These are phyloP conservation scores for Bryopsis sp. DNA, from an alignment of 139 green algal species.

Conservation along the genomic window DNA sequence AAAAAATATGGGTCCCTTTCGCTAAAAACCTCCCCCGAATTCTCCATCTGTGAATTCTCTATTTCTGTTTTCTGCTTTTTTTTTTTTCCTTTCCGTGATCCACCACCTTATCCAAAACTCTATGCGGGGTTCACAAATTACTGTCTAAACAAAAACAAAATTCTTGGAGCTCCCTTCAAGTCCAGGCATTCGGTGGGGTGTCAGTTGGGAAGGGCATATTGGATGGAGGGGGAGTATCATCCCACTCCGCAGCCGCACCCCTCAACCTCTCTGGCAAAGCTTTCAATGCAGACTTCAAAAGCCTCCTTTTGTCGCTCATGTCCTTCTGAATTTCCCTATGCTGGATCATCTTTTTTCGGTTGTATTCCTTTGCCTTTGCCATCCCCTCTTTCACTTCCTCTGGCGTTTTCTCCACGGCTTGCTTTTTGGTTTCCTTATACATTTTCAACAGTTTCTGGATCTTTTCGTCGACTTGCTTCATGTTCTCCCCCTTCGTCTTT, in stretches of 20 bases:
- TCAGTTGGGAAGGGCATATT: neutral
- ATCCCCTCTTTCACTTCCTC: neutral
- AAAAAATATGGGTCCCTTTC: too few species aligned
- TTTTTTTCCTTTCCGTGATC: too few species aligned
- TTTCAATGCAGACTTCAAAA: neutral
- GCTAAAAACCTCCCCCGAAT: too few species aligned
- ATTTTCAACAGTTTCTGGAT: constrained; percentile 8
- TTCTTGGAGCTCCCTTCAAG: too few species aligned
- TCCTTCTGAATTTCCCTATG: neutral
- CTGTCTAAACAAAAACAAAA: too few species aligned
- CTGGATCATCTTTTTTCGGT: neutral
- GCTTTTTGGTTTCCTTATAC: neutral
- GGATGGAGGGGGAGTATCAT: too few species aligned
- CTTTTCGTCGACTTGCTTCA: too few species aligned
- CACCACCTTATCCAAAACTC: too few species aligned
- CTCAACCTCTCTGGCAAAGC: neutral
- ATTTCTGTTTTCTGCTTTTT: too few species aligned
- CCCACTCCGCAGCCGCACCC: neutral
- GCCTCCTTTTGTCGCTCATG: neutral
- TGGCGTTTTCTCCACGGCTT: neutral
- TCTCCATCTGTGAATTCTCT: too few species aligned
- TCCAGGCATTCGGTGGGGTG: neutral
- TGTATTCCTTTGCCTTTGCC: neutral
- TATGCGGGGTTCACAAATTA: too few species aligned
- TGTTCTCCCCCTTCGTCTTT: too few species aligned